Evolutionary conservation across 257 asterid genomes (phyloP), one percentile per base, ranked within the genome.

Genomic region (Solanum commersonii): DNA sequence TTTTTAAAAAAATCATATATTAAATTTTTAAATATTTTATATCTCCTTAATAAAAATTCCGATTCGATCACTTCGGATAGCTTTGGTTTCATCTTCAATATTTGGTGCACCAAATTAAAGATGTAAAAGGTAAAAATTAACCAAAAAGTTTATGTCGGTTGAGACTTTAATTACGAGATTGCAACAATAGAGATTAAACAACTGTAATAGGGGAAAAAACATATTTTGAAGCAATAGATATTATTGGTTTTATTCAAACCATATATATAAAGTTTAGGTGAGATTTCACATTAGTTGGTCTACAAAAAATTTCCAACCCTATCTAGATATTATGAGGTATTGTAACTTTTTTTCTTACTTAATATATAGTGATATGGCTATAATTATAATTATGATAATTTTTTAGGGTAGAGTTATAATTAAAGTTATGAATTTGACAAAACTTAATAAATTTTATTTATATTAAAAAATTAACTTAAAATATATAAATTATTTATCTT

Each of bases 91-190:
- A 46, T 49, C 29, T 46, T 81, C 85, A 29, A 49, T 81, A 81
- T 81, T 49, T 49, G 85, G 85, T 81, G 29, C 42, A 81, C 85
- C 85, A 27, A 74, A 74, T 74, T 22, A 74, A 74, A 74, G 46
- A 35, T 22, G 82, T 73, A 73, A 34, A 34, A 5, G 16, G 81
- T 20, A 20, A 74, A 16, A 74, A 5, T 74, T 74, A 34, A 37
- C 52, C 52, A 37, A 35, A 14, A 74, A 74, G 27, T n/a, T 81
- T 18, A 81, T 9, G 85, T 81, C 49, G 42, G 85, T 81, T 81
- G 70, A 10, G 85, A 81, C 44, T 81, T 49, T 49, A 49, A 29
- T 46, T 37, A 73, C 15, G 78, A 78, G 65, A 44, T 79, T 71
- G 8, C 25, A 42, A 78, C 7, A 78, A 42, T 42, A 34, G 65